These are phyloP conservation scores for Neovahlkampfia damariscottae DNA, from an alignment of 78 protist genomes.

Conservation along the genomic window DNA sequence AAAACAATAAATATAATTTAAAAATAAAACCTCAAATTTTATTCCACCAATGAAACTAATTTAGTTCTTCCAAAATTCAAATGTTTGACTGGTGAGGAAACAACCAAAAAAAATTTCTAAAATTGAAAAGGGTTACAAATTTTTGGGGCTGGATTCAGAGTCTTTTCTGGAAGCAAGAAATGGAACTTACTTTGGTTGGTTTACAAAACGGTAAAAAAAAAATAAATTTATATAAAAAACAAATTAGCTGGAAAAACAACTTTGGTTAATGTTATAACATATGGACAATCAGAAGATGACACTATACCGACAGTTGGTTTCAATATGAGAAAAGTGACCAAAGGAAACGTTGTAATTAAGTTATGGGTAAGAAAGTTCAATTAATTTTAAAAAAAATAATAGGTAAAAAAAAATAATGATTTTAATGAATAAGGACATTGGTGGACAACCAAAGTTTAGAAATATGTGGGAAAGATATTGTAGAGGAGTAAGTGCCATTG, in stretches of 20 bases:
- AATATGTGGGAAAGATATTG: conserved; percentile 95
- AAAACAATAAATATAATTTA: no score
- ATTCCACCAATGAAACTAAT: no score
- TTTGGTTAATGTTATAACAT: conserved; percentile 1
- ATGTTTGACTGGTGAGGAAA: no score
- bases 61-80: no score
- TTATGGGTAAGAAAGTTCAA: not conserved
- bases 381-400: not conserved
- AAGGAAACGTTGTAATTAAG: conserved; percentile 78
- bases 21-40: no score
- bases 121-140: not conserved
- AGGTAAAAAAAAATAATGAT: not conserved
- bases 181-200: conserved; percentile 94
- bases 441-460: conserved; percentile 93
- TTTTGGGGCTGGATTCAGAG: conserved; percentile 14
- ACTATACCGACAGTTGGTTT: conserved; percentile 94
- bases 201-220: conserved; percentile 92
- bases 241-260: not conserved
- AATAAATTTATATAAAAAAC: conserved; percentile 81
- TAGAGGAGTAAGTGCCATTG: conserved; percentile 85
- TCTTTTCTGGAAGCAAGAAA: conserved; percentile 73
- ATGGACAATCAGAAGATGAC: conserved; percentile 44
- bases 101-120: not conserved
- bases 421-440: conserved; percentile 88
- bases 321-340: conserved; percentile 82